Conservation (phyloP, 306 rosid genomes). For the Fragaria iinumae region DNA sequence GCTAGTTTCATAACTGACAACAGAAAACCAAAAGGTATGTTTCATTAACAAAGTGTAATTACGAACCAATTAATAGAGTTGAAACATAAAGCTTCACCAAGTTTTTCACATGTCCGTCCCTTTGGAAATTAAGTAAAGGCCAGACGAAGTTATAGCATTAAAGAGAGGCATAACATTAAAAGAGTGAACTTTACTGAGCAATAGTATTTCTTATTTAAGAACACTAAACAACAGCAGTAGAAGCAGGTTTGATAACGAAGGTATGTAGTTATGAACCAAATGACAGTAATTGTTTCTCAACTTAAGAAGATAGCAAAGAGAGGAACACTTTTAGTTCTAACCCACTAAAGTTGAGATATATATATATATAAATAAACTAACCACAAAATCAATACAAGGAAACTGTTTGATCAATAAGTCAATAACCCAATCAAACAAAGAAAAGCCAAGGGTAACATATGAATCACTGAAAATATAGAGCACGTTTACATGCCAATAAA, state of each 20-base stretch:
- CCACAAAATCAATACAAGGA: neutral
- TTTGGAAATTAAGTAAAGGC: no score
- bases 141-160: neutral
- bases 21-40: neutral
- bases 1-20: neutral
- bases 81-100: neutral
- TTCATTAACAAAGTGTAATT: neutral
- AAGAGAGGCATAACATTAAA: neutral
- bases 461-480: neutral
- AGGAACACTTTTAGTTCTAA: neutral
- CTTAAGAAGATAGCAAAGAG: neutral
- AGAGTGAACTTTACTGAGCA: neutral
- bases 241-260: neutral
- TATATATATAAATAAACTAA: neutral
- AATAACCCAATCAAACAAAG: neutral
- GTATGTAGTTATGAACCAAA: neutral
- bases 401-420: neutral
- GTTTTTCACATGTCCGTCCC: no score
- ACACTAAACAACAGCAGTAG: neutral
- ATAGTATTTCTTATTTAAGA: neutral
- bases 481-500: neutral
- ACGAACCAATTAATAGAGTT: neutral
- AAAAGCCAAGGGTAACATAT: neutral
- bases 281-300: neutral
- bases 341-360: neutral